Conservation (phyloP, 2,329 filamentous ascomycete genomes). For the Arthroderma uncinatum region DNA sequence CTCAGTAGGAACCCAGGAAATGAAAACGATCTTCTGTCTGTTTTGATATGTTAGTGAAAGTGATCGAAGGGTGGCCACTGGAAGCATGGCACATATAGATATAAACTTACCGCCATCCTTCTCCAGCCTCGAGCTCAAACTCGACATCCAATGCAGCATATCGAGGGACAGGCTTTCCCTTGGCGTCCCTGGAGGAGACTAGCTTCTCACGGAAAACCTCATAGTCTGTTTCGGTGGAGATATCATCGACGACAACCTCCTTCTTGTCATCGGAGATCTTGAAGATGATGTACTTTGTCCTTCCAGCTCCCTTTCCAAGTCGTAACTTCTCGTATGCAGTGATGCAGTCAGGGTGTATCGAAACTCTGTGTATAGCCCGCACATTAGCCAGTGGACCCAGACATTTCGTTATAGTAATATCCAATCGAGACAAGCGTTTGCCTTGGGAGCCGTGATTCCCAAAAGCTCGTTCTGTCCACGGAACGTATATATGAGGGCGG, state of each 20-base stretch:
- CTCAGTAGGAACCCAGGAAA: constrained; percentile 37
- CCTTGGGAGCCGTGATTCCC: not conserved
- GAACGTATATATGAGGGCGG: not conserved
- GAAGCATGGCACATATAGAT: not conserved
- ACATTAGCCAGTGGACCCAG: not conserved
- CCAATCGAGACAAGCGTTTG: not conserved
- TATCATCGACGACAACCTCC: constrained; percentile 39
- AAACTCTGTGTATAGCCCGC: constrained; percentile 28
- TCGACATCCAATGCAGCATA: constrained; percentile 43
- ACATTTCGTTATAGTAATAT: not conserved
- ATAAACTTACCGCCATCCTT: constrained; percentile 36
- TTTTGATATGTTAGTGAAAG: constrained; percentile 3
- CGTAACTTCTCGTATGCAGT: constrained; percentile 38
- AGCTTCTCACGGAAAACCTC: constrained; percentile 40
- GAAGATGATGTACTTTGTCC: constrained; percentile 40
- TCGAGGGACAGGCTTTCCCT: constrained; percentile 36
- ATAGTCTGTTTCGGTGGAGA: constrained; percentile 36
- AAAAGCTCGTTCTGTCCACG: too few species aligned
- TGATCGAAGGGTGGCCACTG: not conserved
- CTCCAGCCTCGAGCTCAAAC: constrained; percentile 37
- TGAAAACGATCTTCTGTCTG: constrained; percentile 43
- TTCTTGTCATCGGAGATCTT: constrained; percentile 43
- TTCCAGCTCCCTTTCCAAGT: constrained; percentile 32
- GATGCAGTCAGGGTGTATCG: constrained; percentile 38
- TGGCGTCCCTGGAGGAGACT: constrained; percentile 31